Percentiles rank a stretch among this genome's conserved stretches.
These are phyloP conservation scores for Pittosporum tobira DNA, from an alignment of 129 eudicot species.

Conservation along the genomic window DNA sequence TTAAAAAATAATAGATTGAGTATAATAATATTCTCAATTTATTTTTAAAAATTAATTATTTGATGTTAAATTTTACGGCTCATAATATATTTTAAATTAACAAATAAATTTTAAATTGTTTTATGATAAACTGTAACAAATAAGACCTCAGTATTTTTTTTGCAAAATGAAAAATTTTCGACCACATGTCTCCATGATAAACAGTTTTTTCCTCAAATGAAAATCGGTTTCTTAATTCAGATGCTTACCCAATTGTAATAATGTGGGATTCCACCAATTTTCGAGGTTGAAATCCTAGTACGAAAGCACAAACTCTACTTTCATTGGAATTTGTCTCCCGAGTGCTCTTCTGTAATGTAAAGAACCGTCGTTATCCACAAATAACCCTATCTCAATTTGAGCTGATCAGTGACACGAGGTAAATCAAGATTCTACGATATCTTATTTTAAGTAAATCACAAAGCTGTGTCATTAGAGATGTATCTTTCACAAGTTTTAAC, in stretches of 20 bases:
- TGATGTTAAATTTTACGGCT: too few relatives aligned
- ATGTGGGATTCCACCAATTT: constrained; percentile 6
- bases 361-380: background rate
- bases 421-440: background rate
- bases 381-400: background rate
- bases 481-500: too few relatives aligned
- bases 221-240: background rate
- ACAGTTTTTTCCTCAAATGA: background rate
- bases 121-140: too few relatives aligned
- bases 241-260: background rate
- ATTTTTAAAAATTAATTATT: too few relatives aligned
- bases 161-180: background rate
- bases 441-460: background rate
- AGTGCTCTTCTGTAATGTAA: constrained; percentile 7
- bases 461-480: background rate
- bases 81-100: too few relatives aligned
- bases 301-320: constrained; percentile 12
- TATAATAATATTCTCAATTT: too few relatives aligned
- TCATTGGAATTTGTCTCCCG: constrained; percentile 5
- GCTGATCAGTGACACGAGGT: background rate
- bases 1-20: too few relatives aligned
- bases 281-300: constrained; percentile 19
- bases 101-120: too few relatives aligned
- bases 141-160: too few relatives aligned
- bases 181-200: background rate